A percentile compares a stretch with the other conserved stretches of the same genome.
These are phyloP conservation scores for Fusarium albosuccineum DNA, from an alignment of 2,329 filamentous ascomycete genomes.

Conservation along the genomic window DNA sequence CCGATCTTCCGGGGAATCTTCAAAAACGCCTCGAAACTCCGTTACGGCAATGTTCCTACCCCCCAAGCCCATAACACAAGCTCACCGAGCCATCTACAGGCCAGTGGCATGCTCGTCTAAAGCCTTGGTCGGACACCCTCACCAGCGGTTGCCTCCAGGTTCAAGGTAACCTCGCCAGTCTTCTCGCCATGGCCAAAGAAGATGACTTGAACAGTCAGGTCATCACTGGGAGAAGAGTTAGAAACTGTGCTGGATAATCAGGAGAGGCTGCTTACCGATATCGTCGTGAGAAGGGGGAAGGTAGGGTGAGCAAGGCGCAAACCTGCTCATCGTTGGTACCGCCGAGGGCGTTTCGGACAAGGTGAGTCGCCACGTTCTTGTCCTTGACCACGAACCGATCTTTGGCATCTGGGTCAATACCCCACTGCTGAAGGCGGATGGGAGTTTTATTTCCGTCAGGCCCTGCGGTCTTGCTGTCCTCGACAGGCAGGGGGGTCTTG, in stretches of 20 bases:
- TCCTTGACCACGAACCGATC: conserved; percentile 94
- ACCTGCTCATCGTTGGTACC: conserved; percentile 95
- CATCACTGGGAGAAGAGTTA: conserved; percentile 72
- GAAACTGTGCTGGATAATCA: neutral
- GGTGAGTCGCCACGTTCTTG: conserved; percentile 94
- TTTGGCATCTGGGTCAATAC: conserved; percentile 78
- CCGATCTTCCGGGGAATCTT: conserved; percentile 23
- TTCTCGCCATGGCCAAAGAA: conserved; percentile 91
- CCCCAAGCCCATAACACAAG: neutral
- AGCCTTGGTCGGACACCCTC: conserved; percentile 57
- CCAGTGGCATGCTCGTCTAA: conserved; percentile 35
- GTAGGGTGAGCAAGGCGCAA: conserved; percentile 89
- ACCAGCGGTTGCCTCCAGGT: conserved; percentile 84
- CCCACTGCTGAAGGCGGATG: conserved; percentile 92
- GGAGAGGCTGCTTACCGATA: conserved; percentile 74
- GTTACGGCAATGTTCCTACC: conserved; percentile 4
- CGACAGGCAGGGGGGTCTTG: conserved; percentile 77
- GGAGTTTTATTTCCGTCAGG: conserved; percentile 84
- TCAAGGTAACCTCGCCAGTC: conserved; percentile 83
- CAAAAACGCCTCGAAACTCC: conserved; percentile 44
- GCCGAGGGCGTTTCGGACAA: conserved; percentile 94
- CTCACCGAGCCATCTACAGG: too few species aligned
- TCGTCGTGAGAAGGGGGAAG: conserved; percentile 88
- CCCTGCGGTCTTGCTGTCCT: conserved; percentile 66
- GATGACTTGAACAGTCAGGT: conserved; percentile 96